Conservation (phyloP, 2,329 filamentous ascomycete genomes). For the Septoria petroselini region DNA sequence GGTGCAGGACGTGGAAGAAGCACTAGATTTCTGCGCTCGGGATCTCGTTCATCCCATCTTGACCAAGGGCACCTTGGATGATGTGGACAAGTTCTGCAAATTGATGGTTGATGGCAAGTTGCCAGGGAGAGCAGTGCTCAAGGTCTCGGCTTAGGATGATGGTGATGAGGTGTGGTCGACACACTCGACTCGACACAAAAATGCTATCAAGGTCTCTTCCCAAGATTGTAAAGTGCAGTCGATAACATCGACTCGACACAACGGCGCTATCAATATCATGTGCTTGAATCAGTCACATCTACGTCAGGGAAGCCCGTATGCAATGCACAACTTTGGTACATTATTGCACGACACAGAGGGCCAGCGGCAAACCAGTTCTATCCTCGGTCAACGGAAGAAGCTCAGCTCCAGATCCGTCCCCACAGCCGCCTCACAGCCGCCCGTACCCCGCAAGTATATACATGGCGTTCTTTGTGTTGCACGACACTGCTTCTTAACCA, state of each 20-base stretch:
- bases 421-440: not conserved
- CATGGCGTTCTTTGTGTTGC: not conserved
- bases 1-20: slow-evolving; percentile 44
- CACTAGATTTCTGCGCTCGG: slow-evolving; percentile 45
- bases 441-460: not conserved
- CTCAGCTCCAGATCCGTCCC: slow-evolving; percentile 2
- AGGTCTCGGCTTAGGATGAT: slow-evolving; percentile 31
- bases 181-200: too few relatives aligned
- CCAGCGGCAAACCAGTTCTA: not conserved
- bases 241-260: too few relatives aligned
- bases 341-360: too few relatives aligned
- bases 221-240: too few relatives aligned
- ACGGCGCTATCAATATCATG: too few relatives aligned
- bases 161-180: not conserved
- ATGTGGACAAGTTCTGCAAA: slow-evolving; percentile 42
- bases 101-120: slow-evolving; percentile 43
- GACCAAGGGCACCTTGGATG: slow-evolving; percentile 40
- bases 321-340: too few relatives aligned
- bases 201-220: slow-evolving; percentile 12
- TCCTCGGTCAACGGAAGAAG: slow-evolving; percentile 5
- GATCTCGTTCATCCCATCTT: slow-evolving; percentile 44
- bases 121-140: slow-evolving; percentile 44
- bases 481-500: not conserved
- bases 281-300: too few relatives aligned
- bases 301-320: too few relatives aligned